These are phyloP conservation scores for Beauveria caledonica DNA, from an alignment of 2,329 filamentous ascomycete genomes.

Conservation along the genomic window DNA sequence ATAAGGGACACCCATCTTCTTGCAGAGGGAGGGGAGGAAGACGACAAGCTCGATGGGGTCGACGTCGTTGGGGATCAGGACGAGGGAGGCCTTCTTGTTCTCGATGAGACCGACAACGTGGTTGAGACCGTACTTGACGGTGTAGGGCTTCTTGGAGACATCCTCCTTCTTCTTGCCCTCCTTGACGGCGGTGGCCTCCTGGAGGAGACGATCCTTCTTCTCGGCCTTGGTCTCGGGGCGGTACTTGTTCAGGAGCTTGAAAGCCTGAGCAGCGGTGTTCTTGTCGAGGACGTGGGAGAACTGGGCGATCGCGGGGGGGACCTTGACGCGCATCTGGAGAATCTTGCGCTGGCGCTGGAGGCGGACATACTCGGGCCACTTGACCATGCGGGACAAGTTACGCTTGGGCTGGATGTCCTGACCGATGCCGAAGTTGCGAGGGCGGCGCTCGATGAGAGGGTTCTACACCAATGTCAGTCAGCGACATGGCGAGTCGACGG, in stretches of 20 bases:
- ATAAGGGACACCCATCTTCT: conserved; percentile 99
- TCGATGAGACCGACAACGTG: conserved; percentile 95
- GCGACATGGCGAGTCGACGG: neutral
- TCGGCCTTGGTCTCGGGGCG: conserved; percentile 96
- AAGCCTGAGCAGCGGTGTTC: conserved; percentile 91
- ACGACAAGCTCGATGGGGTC: conserved; percentile 99
- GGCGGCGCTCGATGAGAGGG: conserved; percentile 97
- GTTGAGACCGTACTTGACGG: conserved; percentile 99
- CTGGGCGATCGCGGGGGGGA: conserved; percentile 92
- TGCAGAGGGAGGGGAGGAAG: conserved; percentile 97
- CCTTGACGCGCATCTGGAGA: conserved; percentile 96
- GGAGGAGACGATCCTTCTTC: conserved; percentile 99
- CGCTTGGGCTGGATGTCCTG: conserved; percentile 96
- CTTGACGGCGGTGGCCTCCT: conserved; percentile 95
- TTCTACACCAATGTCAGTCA: conserved; percentile 51
- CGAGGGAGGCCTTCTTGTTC: conserved; percentile 99
- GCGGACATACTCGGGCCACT: conserved; percentile 99
- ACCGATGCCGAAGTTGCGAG: conserved; percentile 96
- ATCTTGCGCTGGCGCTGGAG: conserved; percentile 94
- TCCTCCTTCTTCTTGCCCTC: conserved; percentile 99
- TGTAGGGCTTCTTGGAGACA: conserved; percentile 99
- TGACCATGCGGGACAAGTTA: conserved; percentile 96
- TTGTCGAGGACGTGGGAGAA: conserved; percentile 96
- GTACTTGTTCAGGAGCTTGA: conserved; percentile 99
- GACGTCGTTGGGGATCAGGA: conserved; percentile 98